phyloP scores from a whole-genome alignment of 192 early-diverging fungal species.

The Coemansia javaensis region DNA sequence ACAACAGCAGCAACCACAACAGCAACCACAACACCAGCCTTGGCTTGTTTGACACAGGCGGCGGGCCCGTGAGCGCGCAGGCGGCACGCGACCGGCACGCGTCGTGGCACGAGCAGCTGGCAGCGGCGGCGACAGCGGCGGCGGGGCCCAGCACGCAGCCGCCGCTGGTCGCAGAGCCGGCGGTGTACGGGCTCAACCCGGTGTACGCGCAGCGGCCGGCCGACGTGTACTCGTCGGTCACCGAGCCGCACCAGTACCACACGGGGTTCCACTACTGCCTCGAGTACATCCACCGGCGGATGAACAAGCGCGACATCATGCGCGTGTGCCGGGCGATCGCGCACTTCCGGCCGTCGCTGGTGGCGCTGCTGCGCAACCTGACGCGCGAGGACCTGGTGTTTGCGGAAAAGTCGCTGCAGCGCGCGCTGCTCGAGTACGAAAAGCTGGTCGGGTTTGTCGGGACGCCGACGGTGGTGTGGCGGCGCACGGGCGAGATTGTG shows the following conservation, averaged over 20 bases:
- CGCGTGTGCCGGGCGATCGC: slow-evolving; percentile 84
- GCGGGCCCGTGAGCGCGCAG: slow-evolving; percentile 4
- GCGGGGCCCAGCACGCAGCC: slow-evolving; percentile 6
- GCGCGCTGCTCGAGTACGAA: slow-evolving; percentile 90
- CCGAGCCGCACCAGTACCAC: slow-evolving; percentile 83
- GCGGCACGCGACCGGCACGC: slow-evolving; percentile 12
- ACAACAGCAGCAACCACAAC: too few species aligned
- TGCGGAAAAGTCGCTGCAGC: slow-evolving; percentile 95
- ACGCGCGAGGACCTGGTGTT: slow-evolving; percentile 91
- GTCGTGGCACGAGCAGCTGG: slow-evolving; percentile 16
- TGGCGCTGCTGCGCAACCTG: slow-evolving; percentile 90
- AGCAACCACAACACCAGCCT: too few species aligned
- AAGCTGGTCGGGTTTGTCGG: slow-evolving; percentile 94
- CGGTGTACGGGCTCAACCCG: slow-evolving; percentile 47
- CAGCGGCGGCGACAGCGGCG: not conserved
- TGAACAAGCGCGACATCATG: slow-evolving; percentile 84
- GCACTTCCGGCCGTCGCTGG: slow-evolving; percentile 86
- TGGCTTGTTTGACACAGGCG: not conserved
- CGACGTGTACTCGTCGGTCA: slow-evolving; percentile 75
- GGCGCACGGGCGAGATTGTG: slow-evolving; percentile 92
- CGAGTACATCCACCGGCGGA: slow-evolving; percentile 74
- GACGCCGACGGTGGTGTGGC: slow-evolving; percentile 95
- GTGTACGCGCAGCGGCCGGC: slow-evolving; percentile 37
- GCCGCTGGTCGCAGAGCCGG: slow-evolving; percentile 28
- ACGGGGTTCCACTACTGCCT: slow-evolving; percentile 93